These are phyloP conservation scores for Colletotrichum navitas DNA, from an alignment of 2,329 filamentous ascomycete species.

Conservation along the genomic window DNA sequence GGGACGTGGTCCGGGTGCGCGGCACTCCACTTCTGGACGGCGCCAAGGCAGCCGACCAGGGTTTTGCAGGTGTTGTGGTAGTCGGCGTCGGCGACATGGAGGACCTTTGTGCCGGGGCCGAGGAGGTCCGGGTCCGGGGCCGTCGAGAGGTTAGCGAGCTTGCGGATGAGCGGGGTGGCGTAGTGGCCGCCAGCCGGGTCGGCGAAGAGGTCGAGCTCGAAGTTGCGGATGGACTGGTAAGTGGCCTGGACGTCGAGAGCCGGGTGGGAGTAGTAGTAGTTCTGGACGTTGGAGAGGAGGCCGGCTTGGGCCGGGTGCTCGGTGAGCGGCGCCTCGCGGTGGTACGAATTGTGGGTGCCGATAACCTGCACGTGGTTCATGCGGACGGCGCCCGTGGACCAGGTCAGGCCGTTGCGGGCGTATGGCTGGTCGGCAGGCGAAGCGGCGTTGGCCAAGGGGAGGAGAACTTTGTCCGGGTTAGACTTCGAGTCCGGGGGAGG, in stretches of 20 bases:
- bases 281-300: conserved; percentile 52
- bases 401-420: conserved; percentile 49
- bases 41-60: conserved; percentile 57
- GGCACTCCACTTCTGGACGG: conserved; percentile 60
- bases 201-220: conserved; percentile 63
- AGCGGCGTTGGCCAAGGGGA: conserved; percentile 27
- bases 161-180: conserved; percentile 58
- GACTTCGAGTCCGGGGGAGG: neutral
- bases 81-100: conserved; percentile 64
- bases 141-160: conserved; percentile 53
- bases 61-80: conserved; percentile 60
- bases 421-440: conserved; percentile 37
- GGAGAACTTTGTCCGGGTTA: conserved; percentile 29
- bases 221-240: conserved; percentile 59
- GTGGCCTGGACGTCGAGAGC: conserved; percentile 58
- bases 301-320: conserved; percentile 57
- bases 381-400: conserved; percentile 52
- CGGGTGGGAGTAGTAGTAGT: conserved; percentile 63
- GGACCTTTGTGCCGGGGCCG: conserved; percentile 60
- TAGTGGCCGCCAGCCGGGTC: conserved; percentile 63
- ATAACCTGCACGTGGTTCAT: conserved; percentile 66
- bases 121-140: conserved; percentile 55
- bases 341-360: conserved; percentile 66
- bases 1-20: conserved; percentile 58
- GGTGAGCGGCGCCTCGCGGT: conserved; percentile 57